phyloP scores from a whole-genome alignment of 1,284 basidiomycete genomes.

The Rhodotorula sp. region DNA sequence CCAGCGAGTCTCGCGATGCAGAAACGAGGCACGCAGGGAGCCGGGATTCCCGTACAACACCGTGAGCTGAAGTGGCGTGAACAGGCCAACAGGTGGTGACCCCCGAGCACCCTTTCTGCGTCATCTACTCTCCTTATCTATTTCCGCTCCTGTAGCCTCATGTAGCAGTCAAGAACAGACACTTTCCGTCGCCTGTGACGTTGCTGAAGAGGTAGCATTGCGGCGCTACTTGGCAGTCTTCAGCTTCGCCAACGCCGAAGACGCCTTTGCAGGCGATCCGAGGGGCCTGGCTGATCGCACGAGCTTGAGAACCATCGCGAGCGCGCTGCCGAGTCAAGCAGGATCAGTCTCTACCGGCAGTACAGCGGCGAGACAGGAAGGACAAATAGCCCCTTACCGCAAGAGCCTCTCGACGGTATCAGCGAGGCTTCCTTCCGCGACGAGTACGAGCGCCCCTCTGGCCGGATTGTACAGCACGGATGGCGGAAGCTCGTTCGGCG shows the following conservation, averaged over 20 bases:
- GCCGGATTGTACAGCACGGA: conserved; percentile 11
- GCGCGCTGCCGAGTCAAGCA: neutral
- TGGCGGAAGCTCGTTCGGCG: neutral
- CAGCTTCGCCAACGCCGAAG: neutral
- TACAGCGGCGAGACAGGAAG: neutral
- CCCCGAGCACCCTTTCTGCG: too few species aligned
- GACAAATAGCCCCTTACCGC: neutral
- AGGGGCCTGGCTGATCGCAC: neutral
- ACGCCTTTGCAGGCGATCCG: neutral
- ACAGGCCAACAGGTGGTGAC: too few species aligned
- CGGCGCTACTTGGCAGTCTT: neutral
- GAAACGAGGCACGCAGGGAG: too few species aligned
- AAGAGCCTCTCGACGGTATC: conserved; percentile 11
- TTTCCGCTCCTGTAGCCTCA: too few species aligned
- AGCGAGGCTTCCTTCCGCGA: conserved; percentile 3
- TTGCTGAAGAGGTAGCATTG: neutral
- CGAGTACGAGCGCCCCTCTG: conserved; percentile 11
- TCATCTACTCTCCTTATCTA: too few species aligned
- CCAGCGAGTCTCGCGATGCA: too few species aligned
- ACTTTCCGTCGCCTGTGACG: neutral
- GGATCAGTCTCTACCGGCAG: too few species aligned
- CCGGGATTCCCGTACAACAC: too few species aligned
- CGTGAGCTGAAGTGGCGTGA: too few species aligned
- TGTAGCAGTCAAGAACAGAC: neutral
- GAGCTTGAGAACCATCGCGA: neutral